Base-by-base conservation (phyloP, 441 rosid genomes). In the Corymbia citriodora region DNA sequence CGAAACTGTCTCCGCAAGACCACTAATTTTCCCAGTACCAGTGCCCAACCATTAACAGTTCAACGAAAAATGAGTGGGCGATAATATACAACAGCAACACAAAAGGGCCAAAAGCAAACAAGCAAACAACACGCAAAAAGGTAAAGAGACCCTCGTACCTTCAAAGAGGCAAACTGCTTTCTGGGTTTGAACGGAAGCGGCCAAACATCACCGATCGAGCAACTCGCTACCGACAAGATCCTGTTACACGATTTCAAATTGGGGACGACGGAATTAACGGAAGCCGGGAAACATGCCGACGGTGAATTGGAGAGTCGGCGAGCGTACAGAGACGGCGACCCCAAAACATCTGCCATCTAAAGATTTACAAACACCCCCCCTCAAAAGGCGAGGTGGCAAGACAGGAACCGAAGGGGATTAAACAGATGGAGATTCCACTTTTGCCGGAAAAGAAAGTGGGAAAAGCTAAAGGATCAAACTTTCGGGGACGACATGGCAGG, bases 311-410 rank as follows among this genome's bases (percentile, higher is more conserved):
- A 91, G 29, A 94, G 91, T 55, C 94, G 92, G 90, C 93, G 90
- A 92, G 93, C 93, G 36, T 96, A 79, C 85, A 23, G 18, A 45
- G n/a, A 68, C 31, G 94, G 89, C 31, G 94, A 94, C 88, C 94
- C 87, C 89, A 94, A 88, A 91, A 92, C 95, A 92, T 95, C 98
- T 86, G 97, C 99, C 99, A 96, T 96, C 90, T 89, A 92, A 88
- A 79, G 85, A 13, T 79, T 23, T 15, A 45, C 8, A 79, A 63
- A 63, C 72, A 6, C n/a, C n/a, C n/a, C 85, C 85, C 82, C 48
- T 21, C 83, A 74, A 21, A 72, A 36, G 29, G 83, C 16, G 9
- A 74, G 45, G 40, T 0, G 0, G 52, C n/a, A 12, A 45, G 85
- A 25, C 85, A 3, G 85, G 19, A 23, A 45, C 12, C 29, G 52